A percentile compares a stretch with the other conserved stretches of the same genome.
Conservation (phyloP, 208 protist genomes). For the Herpetomonas samuelpessoai region DNA sequence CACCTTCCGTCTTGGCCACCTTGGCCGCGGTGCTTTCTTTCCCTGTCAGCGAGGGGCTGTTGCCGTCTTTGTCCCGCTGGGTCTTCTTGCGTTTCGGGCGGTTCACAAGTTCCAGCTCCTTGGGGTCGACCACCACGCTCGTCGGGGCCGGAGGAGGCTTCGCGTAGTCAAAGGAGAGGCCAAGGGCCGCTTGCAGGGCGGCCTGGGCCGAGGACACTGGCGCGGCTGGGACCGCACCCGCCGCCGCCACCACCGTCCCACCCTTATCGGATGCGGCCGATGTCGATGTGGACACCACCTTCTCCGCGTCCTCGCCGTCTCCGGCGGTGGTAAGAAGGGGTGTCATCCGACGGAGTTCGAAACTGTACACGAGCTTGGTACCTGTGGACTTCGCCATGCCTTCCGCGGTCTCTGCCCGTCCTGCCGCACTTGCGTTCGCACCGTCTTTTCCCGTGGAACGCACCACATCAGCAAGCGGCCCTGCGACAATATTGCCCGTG, state of each 20-base stretch:
- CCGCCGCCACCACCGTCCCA: not conserved
- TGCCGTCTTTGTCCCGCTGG: not conserved
- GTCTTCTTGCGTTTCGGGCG: conserved; percentile 30
- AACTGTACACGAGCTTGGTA: conserved; percentile 66
- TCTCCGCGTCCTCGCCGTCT: too few species aligned
- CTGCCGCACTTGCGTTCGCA: too few species aligned
- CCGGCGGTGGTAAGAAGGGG: conserved; percentile 38
- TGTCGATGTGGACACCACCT: too few species aligned
- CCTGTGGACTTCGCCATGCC: not conserved
- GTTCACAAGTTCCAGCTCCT: conserved; percentile 27
- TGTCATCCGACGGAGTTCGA: conserved; percentile 87
- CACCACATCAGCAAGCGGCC: not conserved
- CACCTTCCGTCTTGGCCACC: conserved; percentile 8
- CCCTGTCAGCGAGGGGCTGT: not conserved
- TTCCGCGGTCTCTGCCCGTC: too few species aligned
- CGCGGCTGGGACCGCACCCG: not conserved
- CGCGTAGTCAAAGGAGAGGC: conserved; percentile 54
- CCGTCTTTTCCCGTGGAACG: not conserved
- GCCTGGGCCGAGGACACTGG: conserved; percentile 6
- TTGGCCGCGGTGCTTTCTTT: not conserved
- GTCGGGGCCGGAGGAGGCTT: conserved; percentile 14
- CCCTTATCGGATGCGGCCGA: too few species aligned
- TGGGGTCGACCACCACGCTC: conserved; percentile 35
- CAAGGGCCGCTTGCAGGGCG: conserved; percentile 34
- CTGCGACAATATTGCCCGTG: conserved; percentile 15